Percentiles rank a stretch among this genome's conserved stretches.
Conservation (phyloP, 2,329 filamentous ascomycete genomes). For the Pseudogymnoascus sp. region DNA sequence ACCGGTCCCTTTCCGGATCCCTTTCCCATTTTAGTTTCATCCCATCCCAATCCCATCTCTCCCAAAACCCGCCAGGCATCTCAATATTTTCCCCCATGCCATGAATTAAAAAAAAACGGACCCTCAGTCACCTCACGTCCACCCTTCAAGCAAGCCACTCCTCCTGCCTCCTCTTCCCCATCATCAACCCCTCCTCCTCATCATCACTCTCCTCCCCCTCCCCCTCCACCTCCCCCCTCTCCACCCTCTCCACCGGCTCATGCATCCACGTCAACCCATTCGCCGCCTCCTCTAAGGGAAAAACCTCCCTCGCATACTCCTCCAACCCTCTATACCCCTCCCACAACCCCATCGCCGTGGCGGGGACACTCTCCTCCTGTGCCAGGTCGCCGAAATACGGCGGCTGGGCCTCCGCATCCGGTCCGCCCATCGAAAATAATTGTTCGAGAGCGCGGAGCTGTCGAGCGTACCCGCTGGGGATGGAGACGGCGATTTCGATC, state of each 20-base stretch:
- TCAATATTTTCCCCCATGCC: not conserved
- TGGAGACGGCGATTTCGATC: conserved; percentile 76
- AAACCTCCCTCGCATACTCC: conserved; percentile 90
- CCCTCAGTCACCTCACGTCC: not conserved
- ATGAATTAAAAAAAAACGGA: not conserved
- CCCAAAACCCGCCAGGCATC: not conserved
- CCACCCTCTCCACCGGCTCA: conserved; percentile 32
- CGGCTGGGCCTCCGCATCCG: conserved; percentile 44
- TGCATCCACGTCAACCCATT: conserved; percentile 93
- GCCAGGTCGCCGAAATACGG: conserved; percentile 52
- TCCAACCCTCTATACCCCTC: conserved; percentile 84
- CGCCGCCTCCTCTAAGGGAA: conserved; percentile 86
- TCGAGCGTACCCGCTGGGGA: conserved; percentile 79
- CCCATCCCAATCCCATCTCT: not conserved
- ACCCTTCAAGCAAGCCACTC: conserved; percentile 23
- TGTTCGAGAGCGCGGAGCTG: conserved; percentile 66
- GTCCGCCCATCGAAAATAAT: conserved; percentile 41
- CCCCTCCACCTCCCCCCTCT: conserved; percentile 20
- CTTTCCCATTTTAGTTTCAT: not conserved
- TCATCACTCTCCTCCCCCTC: conserved; percentile 48
- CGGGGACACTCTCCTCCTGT: conserved; percentile 57
- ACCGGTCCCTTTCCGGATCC: not conserved
- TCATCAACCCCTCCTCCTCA: conserved; percentile 30
- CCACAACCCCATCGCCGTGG: conserved; percentile 75
- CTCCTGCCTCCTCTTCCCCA: conserved; percentile 26